Conservation (phyloP, 129 eudicot species). For the Mikania micrantha region DNA sequence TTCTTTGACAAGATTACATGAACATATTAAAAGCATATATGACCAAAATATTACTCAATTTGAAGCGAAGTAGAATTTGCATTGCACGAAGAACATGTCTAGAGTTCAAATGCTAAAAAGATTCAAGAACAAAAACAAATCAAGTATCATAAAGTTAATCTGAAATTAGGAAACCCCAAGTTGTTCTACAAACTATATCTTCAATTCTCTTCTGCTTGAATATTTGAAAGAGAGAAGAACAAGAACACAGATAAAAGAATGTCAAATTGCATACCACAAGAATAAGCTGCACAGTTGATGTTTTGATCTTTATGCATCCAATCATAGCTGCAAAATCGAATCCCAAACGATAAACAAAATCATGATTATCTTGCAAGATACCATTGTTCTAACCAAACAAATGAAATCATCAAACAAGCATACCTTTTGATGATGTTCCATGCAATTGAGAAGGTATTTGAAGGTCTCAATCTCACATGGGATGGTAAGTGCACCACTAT, state of each 20-base stretch:
- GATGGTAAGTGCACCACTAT: constrained; percentile 76
- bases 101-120: constrained; percentile 18
- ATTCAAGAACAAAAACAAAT: not conserved
- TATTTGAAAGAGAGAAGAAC: constrained; percentile 19
- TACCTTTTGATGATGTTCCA: constrained; percentile 68
- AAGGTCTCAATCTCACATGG: constrained; percentile 96
- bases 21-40: not conserved
- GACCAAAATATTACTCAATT: not conserved
- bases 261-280: constrained; percentile 31
- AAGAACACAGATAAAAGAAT: constrained; percentile 21
- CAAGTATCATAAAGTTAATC: constrained; percentile 14
- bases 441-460: constrained; percentile 78
- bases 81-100: constrained; percentile 14
- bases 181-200: constrained; percentile 14
- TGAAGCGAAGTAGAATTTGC: not conserved
- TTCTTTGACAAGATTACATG: not conserved
- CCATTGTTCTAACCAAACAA: not conserved
- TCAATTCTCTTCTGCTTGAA: constrained; percentile 17
- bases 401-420: too few species aligned
- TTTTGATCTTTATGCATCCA: constrained; percentile 14
- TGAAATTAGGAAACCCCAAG: constrained; percentile 13
- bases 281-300: constrained; percentile 9
- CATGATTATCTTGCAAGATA: not conserved
- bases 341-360: not conserved
- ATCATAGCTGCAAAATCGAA: constrained; percentile 26